Evolutionary conservation across 2,329 filamentous ascomycete species (phyloP), one percentile per base, ranked within the genome.

Genomic region (Juglanconis juglandina): DNA sequence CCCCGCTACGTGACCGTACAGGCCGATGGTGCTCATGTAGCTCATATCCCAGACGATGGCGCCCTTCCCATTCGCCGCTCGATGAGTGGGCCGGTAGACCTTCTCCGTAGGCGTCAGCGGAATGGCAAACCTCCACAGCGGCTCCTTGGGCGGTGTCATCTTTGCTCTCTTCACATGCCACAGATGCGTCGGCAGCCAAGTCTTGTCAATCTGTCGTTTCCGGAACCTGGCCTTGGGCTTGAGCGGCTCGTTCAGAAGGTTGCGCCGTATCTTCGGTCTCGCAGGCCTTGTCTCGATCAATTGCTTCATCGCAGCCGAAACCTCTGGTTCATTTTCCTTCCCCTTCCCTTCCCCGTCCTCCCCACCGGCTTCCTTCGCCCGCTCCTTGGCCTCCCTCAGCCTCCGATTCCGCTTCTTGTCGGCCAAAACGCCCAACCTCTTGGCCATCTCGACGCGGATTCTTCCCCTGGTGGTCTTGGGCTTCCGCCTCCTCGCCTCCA

Each of bases 151-250:
- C 7, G 85, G 82, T 0, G 92, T 92, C 90, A 99, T 96, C 62
- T 85, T 89, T 30, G 95, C 92, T 62, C 95, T 82, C 74, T 99
- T 99, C 2, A 94, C 88, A 75, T 96, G 93, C 84, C 90, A 99
- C 65, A 96, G 77, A 73, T 99, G 95, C 6, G 95, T 98, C 0
- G 95, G 95, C 14, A 99, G 79, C 92, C 94, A 97, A 3, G 90
- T 92, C 78, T 98, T 98, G 72, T 90, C 82, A 50, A 88, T 78
- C 71, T 98, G 94, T 37, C 95, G 87, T 75, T 92, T 95, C 66
- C 88, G 87, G 71, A 92, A 98, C 68, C 88, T 93, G 30, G 76
- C 84, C 49, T 81, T 82, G 2, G 86, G 71, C 53, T 69, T 72
- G 0, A 76, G 77, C 2, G 87, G 72, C 72, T 84, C 79, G 58